A percentile compares a stretch with the other conserved stretches of the same genome.
Evolutionary conservation across 768 basidiomycete species (phyloP).

Genomic region (Pholiota microspora): DNA sequence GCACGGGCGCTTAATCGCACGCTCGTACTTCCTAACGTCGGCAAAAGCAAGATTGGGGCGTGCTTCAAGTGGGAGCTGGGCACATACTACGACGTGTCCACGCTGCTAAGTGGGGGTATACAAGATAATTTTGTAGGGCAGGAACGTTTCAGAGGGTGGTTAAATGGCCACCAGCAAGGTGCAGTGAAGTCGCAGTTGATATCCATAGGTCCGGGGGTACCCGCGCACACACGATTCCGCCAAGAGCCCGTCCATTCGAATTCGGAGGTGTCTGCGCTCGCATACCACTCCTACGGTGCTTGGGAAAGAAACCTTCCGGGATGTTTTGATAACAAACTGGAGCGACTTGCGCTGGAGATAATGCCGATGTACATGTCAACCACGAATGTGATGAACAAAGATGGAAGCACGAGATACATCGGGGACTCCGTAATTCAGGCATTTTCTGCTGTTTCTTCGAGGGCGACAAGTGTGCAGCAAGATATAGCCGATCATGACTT

Average conservation of each 20-base stretch:
- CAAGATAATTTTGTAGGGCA: slow-evolving; percentile 27
- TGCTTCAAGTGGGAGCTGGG: slow-evolving; percentile 50
- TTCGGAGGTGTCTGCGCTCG: slow-evolving; percentile 22
- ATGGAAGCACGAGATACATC: slow-evolving; percentile 7
- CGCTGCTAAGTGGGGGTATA: slow-evolving; percentile 12
- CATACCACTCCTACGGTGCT: slow-evolving; percentile 16
- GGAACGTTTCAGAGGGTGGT: slow-evolving; percentile 30
- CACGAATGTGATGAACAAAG: slow-evolving; percentile 6
- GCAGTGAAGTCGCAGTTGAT: slow-evolving; percentile 39
- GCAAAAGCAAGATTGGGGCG: slow-evolving; percentile 49
- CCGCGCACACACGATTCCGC: neutral
- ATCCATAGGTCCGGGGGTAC: slow-evolving; percentile 18
- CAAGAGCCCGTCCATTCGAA: slow-evolving; percentile 8
- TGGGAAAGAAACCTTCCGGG: slow-evolving; percentile 22
- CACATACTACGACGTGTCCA: slow-evolving; percentile 45
- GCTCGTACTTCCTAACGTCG: slow-evolving; percentile 61
- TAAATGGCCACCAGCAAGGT: slow-evolving; percentile 4
- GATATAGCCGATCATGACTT: neutral
- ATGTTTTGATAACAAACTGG: slow-evolving; percentile 23
- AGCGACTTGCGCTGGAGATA: slow-evolving; percentile 16
- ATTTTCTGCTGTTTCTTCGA: slow-evolving; percentile 13
- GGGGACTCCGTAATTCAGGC: slow-evolving; percentile 16
- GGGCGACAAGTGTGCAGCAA: slow-evolving; percentile 12
- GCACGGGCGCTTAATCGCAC: slow-evolving; percentile 50
- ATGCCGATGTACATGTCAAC: slow-evolving; percentile 19